These are phyloP conservation scores for Russula sp. DNA, from an alignment of 768 basidiomycete genomes.

Conservation along the genomic window DNA sequence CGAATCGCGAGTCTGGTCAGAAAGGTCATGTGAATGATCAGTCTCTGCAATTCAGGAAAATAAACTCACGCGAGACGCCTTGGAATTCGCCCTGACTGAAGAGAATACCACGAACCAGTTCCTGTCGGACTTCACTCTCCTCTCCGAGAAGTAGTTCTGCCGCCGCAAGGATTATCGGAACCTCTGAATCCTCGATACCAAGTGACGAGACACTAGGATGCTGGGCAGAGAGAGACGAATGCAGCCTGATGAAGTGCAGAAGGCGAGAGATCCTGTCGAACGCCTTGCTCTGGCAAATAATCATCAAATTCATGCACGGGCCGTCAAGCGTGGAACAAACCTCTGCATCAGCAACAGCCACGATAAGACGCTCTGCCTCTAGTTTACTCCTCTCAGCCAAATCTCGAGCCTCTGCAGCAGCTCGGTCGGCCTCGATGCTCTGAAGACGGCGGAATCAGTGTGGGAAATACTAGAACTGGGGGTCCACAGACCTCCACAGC, in stretches of 20 bases:
- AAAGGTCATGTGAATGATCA: not conserved
- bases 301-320: not conserved
- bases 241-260: slow-evolving; percentile 54
- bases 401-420: slow-evolving; percentile 47
- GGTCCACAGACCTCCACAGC: slow-evolving; percentile 59
- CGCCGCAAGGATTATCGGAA: slow-evolving; percentile 45
- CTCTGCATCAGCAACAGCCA: slow-evolving; percentile 52
- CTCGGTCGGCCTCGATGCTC: slow-evolving; percentile 58
- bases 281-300: slow-evolving; percentile 35
- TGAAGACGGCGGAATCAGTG: slow-evolving; percentile 26
- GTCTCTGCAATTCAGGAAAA: slow-evolving; percentile 4
- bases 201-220: slow-evolving; percentile 37
- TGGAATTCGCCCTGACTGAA: slow-evolving; percentile 51
- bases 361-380: slow-evolving; percentile 47
- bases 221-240: slow-evolving; percentile 40
- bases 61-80: slow-evolving; percentile 53
- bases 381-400: slow-evolving; percentile 49
- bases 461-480: not conserved
- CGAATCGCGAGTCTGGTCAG: slow-evolving; percentile 48
- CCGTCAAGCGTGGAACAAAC: slow-evolving; percentile 32
- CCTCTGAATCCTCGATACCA: slow-evolving; percentile 45
- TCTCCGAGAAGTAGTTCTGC: slow-evolving; percentile 50
- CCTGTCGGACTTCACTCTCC: slow-evolving; percentile 43
- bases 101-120: slow-evolving; percentile 48
- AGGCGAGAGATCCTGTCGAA: slow-evolving; percentile 41